phyloP scores from a whole-genome alignment of 2,329 filamentous ascomycete genomes.

The Verticillium zaregamsianum region DNA sequence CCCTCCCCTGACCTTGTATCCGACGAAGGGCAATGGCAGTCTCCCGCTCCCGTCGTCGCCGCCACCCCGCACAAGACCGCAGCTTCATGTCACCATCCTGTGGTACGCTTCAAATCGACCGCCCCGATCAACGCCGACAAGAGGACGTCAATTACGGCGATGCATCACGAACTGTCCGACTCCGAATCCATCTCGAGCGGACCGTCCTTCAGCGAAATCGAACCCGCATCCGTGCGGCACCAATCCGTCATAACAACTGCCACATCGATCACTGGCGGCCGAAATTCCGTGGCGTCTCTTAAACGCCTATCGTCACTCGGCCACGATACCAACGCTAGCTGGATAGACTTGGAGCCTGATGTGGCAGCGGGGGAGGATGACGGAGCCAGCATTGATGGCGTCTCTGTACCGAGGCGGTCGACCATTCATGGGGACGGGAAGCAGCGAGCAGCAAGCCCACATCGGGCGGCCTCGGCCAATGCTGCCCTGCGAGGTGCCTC shows the following conservation, averaged over 20 bases:
- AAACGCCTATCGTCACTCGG: constrained; percentile 8
- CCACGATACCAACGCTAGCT: constrained; percentile 10
- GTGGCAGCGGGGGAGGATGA: constrained; percentile 2
- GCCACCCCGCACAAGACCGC: not conserved
- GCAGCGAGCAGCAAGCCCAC: not conserved
- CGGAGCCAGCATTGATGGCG: not conserved
- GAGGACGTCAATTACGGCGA: constrained; percentile 6
- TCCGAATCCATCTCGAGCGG: constrained; percentile 26
- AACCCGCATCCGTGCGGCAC: constrained; percentile 26
- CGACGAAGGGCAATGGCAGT: constrained; percentile 12
- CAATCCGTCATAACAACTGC: constrained; percentile 34
- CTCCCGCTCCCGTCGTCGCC: not conserved
- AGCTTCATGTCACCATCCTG: not conserved
- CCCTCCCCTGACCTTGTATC: constrained; percentile 33
- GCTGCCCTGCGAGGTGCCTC: constrained; percentile 5
- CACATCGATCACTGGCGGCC: constrained; percentile 33
- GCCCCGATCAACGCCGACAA: constrained; percentile 1
- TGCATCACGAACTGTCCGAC: constrained; percentile 15
- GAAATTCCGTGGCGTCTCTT: constrained; percentile 20
- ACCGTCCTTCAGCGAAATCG: constrained; percentile 29
- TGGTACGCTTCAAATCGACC: not conserved
- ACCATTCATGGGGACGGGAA: not conserved
- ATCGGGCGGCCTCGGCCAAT: not conserved
- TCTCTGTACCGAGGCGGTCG: not conserved
- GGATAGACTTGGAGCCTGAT: constrained; percentile 17